Evolutionary conservation across 306 rosid species (phyloP), one percentile per base, ranked within the genome.

Genomic region (Morella rubra): DNA sequence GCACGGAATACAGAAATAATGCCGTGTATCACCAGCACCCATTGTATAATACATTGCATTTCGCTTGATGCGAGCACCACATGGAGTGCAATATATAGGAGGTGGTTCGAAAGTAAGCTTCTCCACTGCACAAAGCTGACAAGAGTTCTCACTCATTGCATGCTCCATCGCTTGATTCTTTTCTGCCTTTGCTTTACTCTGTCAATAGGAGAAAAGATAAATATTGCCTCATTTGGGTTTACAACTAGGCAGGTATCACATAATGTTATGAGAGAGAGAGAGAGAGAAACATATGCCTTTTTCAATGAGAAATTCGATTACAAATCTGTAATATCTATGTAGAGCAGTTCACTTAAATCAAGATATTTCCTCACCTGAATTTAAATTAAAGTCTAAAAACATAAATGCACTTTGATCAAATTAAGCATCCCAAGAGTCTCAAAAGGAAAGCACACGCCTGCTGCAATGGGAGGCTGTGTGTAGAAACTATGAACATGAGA

Each of bases 101-200:
- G 97, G 97, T 1, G 99, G 99, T 83, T 95, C 97, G 88, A 95
- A 95, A 9, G 99, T 89, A 61, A 95, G 97, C 86, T 89, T 95
- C 88, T 92, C 97, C 58, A 92, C 99, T 47, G 97, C 97, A 80
- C 99, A 95, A 83, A 95, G 81, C 81, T 95, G 97, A 82, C 97
- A 95, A 68, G 97, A 95, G 79, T 95, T 95, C 89, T 95, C 98
- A 82, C 98, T 91, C 97, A 94, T 94, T n/a, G 89, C 46, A 72
- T 90, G 88, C 85, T 90, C 99, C 97, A 90, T 88, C 72, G 99
- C 99, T 87, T 92, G 97, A 81, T 49, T 49, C 52, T 49, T 49
- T 49, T 49, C 52, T 49, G 52, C 52, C 52, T 49, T 49, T 49
- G 52, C 52, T 49, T 49, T 49, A 49, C 52, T 49, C 52, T 49